phyloP scores from a whole-genome alignment of 768 basidiomycete species.

The Trametes meyenii region DNA sequence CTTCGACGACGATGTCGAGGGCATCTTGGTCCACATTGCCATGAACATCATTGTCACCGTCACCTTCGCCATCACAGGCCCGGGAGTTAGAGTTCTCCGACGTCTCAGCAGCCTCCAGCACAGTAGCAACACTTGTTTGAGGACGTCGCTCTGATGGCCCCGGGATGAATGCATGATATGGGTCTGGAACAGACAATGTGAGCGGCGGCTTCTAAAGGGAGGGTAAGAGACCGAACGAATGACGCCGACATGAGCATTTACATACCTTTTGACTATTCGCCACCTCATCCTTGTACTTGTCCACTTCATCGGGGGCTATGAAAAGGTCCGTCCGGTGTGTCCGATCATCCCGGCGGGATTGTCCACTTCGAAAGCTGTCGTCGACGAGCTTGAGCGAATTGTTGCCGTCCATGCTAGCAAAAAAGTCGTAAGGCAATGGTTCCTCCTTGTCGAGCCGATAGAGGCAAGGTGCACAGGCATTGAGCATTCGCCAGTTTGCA shows the following conservation, averaged over 20 bases:
- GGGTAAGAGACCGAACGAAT: too few relatives aligned
- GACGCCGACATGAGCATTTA: neutral
- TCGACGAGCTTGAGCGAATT: slow-evolving; percentile 26
- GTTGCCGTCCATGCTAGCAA: slow-evolving; percentile 29
- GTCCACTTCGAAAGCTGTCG: slow-evolving; percentile 1
- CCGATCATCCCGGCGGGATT: neutral
- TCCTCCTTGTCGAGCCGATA: slow-evolving; percentile 23
- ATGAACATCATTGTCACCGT: neutral
- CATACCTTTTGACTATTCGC: slow-evolving; percentile 4
- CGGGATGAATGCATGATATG: too few relatives aligned
- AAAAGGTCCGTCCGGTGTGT: slow-evolving; percentile 7
- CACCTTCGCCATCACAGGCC: neutral
- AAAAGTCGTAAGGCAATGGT: neutral
- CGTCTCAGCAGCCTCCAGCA: too few relatives aligned
- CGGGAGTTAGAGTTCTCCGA: too few relatives aligned
- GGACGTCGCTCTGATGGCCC: too few relatives aligned
- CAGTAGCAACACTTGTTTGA: too few relatives aligned
- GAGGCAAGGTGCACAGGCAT: slow-evolving; percentile 32
- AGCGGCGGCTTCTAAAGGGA: too few relatives aligned
- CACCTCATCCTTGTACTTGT: slow-evolving; percentile 29
- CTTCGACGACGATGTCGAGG: neutral
- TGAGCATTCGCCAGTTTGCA: slow-evolving; percentile 27
- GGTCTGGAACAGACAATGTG: too few relatives aligned
- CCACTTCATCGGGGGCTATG: slow-evolving; percentile 18
- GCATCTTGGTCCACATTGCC: neutral